Evolutionary conservation across 441 rosid species (phyloP), one percentile per base, ranked within the genome.

Genomic region (Pelargonium cotyledonis): DNA sequence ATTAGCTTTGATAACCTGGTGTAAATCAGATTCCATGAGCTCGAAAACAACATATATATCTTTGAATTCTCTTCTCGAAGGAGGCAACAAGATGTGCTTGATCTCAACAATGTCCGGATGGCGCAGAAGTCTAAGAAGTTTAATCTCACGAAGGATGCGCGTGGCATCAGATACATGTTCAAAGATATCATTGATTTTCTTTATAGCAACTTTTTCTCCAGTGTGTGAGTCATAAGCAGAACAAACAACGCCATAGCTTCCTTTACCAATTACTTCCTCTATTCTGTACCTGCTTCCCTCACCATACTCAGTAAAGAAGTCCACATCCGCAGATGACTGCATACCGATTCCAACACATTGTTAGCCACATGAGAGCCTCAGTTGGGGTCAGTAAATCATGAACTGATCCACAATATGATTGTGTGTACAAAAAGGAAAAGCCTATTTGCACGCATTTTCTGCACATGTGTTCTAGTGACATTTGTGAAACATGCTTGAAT

Each of bases 151-250:
- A 75, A 92, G 73, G 75, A 92, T 95, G 73, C 98, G 86, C 0
- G 98, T 90, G 3, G 99, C 98, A 74, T 95, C 99, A 72, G 99
- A 95, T 46, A 95, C 98, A 66, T 95, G 97, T 76, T 92, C 99
- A 72, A 95, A 95, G 46, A 92, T 97, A 73, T 95, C 98, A 70
- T 89, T 90, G 4, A 95, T 95, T 84, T 95, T 95, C 85, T 92
- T 95, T 68, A 95, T 90, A 9, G 98, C 99, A 60, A 95, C 96
- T 80, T 68, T 85, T 58, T 95, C 97, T 44, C 96, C 95, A 16
- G 93, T 90, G 64, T 90, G 95, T 0, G 85, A 65, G 71, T 95
- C 99, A 6, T 89, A 63, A 69, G 99, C 99, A 58, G 99, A 92
- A 65, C 84, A 96, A 35, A 95, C 99, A 75, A 95, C 89, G 67